Evolutionary conservation across 2,329 filamentous ascomycete species (phyloP).

Genomic region (Laburnicola sp.): DNA sequence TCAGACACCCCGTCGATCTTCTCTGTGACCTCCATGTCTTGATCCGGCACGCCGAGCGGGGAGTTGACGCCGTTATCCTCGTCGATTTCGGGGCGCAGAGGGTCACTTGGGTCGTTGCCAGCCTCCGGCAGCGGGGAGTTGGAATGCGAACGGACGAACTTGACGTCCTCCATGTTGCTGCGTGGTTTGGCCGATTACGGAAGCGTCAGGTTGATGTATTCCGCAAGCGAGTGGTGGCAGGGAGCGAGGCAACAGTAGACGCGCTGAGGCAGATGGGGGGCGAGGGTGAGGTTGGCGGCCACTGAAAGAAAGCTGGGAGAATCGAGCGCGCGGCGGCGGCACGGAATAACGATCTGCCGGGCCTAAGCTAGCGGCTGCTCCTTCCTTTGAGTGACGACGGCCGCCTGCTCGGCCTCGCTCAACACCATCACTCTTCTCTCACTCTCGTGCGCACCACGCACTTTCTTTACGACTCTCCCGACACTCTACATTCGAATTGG

Average conservation of each 20-base stretch:
- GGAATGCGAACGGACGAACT: conserved; percentile 45
- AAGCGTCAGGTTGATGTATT: not conserved
- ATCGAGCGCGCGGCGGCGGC: not conserved
- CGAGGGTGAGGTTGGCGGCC: not conserved
- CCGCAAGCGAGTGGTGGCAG: not conserved
- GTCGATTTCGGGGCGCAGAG: conserved; percentile 52
- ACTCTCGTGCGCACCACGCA: not conserved
- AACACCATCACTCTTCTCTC: not conserved
- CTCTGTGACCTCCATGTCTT: conserved; percentile 52
- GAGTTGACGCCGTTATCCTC: conserved; percentile 53
- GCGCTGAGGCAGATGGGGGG: not conserved
- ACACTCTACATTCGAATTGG: not conserved
- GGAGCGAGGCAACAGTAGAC: not conserved
- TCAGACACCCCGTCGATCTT: conserved; percentile 42
- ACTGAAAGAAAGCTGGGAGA: conserved; percentile 7
- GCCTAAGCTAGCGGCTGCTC: conserved; percentile 7
- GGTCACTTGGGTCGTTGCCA: conserved; percentile 52
- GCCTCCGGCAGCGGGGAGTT: conserved; percentile 50
- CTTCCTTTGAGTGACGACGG: not conserved
- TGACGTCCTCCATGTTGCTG: conserved; percentile 49
- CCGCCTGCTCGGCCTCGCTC: conserved; percentile 1
- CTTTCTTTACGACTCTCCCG: not conserved
- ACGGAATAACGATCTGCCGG: conserved; percentile 7
- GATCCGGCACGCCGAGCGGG: conserved; percentile 47
- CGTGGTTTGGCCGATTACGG: not conserved